Evolutionary conservation across 192 early-diverging fungal genomes (phyloP).

Genomic region (Coemansia sp.): DNA sequence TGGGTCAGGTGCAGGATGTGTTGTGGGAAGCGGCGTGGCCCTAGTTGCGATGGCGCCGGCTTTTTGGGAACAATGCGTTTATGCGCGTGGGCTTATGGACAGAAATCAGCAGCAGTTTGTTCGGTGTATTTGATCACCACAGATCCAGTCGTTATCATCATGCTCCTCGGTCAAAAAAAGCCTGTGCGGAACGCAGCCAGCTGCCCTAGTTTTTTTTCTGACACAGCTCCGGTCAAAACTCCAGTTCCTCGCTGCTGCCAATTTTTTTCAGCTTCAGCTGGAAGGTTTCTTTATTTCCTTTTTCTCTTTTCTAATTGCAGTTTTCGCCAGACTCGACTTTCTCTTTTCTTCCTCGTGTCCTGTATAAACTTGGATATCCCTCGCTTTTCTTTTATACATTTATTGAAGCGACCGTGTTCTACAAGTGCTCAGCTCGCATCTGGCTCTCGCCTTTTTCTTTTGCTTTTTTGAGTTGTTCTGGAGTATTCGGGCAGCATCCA

Average conservation of each 20-base stretch:
- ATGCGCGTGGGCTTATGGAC: constrained; percentile 7
- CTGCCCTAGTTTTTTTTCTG: neutral
- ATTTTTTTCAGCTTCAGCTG: neutral
- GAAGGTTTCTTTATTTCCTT: no score
- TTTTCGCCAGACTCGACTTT: neutral
- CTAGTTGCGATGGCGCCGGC: neutral
- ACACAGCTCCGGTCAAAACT: neutral
- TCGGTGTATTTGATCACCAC: neutral
- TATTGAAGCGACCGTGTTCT: no score
- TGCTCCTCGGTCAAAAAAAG: neutral
- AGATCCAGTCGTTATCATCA: neutral
- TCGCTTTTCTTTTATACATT: neutral
- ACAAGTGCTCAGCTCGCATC: no score
- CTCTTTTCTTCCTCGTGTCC: neutral
- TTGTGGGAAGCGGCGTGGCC: neutral
- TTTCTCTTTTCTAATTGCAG: neutral
- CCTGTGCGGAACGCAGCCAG: neutral
- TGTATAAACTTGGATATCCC: no score
- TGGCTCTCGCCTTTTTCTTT: no score
- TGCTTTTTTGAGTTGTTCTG: no score
- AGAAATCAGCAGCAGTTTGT: neutral
- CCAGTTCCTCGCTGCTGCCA: neutral
- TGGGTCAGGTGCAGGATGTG: neutral
- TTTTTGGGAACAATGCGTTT: constrained; percentile 8
- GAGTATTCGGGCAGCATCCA: no score